Evolutionary conservation across 768 basidiomycete genomes (phyloP).

Genomic region (Pleurotus ostreatus): DNA sequence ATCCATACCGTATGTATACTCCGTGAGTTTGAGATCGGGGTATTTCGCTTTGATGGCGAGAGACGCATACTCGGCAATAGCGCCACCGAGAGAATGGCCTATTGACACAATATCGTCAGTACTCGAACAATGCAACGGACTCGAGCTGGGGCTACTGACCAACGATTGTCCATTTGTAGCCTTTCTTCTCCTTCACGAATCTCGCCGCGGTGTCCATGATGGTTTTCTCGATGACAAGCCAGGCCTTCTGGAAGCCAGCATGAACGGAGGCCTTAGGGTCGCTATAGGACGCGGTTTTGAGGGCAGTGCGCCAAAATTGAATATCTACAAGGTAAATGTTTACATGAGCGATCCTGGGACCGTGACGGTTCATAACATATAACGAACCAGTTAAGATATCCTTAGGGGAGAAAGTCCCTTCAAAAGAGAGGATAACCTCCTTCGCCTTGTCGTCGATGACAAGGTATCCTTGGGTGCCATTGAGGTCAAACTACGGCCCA

Average conservation of each 20-base stretch:
- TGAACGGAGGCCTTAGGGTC: background rate
- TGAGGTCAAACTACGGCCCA: background rate
- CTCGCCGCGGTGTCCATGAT: background rate
- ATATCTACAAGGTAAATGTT: background rate
- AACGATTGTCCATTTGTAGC: background rate
- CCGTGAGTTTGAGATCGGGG: background rate
- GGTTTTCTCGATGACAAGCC: background rate
- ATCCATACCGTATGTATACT: background rate
- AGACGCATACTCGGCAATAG: slow-evolving; percentile 2
- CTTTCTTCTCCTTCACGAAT: slow-evolving; percentile 1
- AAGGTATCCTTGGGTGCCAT: slow-evolving; percentile 1
- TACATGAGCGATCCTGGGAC: no score
- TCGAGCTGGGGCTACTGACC: background rate
- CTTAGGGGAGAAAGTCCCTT: background rate
- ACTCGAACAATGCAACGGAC: background rate
- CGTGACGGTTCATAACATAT: background rate
- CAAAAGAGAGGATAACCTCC: background rate
- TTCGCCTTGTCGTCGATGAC: background rate
- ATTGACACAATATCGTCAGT: background rate
- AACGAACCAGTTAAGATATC: background rate
- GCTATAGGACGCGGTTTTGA: background rate
- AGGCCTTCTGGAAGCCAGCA: slow-evolving; percentile 7
- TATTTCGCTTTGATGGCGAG: background rate
- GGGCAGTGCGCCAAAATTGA: background rate
- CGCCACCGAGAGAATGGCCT: slow-evolving; percentile 6